A percentile compares a stretch with the other conserved stretches of the same genome.
Conservation (phyloP, 441 rosid genomes). For the Populus hybrid region DNA sequence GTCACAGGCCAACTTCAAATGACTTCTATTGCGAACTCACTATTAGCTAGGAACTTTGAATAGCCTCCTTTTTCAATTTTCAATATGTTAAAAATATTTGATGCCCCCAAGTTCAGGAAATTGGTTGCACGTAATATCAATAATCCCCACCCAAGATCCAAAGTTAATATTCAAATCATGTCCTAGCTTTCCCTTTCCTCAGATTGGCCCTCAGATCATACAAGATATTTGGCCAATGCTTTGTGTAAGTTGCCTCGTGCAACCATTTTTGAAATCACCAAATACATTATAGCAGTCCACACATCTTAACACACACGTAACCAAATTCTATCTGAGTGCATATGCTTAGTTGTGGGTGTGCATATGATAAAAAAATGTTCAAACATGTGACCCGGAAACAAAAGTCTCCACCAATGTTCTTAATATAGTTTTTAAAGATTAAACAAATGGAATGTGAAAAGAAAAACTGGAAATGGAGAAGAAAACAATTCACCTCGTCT, state of each 20-base stretch:
- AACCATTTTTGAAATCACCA: too few species aligned
- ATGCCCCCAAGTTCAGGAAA: background rate
- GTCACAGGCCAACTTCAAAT: background rate
- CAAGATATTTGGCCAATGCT: background rate
- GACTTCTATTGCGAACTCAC: background rate
- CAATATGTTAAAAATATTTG: background rate
- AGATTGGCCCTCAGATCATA: background rate
- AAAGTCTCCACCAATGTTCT: background rate
- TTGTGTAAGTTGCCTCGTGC: too few species aligned
- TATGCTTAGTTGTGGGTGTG: background rate
- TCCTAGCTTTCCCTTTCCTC: background rate
- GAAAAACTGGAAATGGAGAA: background rate
- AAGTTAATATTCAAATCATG: background rate
- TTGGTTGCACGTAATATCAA: background rate
- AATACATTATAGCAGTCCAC: too few species aligned
- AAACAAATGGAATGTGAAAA: background rate
- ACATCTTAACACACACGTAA: background rate
- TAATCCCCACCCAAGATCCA: background rate
- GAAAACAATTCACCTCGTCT: constrained; percentile 56
- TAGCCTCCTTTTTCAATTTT: background rate
- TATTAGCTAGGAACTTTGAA: background rate
- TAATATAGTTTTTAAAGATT: background rate
- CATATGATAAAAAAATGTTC: background rate
- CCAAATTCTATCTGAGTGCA: background rate
- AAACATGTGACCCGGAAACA: background rate